These are phyloP conservation scores for Chlorella sp. DNA, from an alignment of 139 green algal species.

Conservation along the genomic window DNA sequence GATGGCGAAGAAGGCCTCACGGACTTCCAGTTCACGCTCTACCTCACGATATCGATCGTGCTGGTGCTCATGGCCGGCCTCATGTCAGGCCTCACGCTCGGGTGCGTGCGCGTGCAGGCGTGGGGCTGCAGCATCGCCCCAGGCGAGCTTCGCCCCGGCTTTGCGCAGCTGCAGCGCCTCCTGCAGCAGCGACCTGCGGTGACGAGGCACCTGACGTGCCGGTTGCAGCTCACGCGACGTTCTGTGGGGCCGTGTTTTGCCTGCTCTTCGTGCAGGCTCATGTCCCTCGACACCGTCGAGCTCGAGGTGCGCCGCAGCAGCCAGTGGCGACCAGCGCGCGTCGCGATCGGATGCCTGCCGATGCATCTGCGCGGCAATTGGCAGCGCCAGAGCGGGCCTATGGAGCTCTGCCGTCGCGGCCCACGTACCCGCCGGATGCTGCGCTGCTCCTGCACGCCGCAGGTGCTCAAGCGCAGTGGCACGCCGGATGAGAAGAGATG, in stretches of 20 bases:
- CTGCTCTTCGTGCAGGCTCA: slow-evolving; percentile 34
- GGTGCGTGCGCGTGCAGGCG: slow-evolving; percentile 4
- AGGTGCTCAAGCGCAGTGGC: slow-evolving; percentile 60
- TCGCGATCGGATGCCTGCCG: too few species aligned
- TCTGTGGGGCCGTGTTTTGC: background rate
- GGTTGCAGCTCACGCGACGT: background rate
- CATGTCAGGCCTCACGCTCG: slow-evolving; percentile 69
- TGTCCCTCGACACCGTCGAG: slow-evolving; percentile 55
- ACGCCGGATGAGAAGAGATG: slow-evolving; percentile 34
- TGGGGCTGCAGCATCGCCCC: background rate
- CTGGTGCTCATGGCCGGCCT: slow-evolving; percentile 49
- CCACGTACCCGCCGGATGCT: background rate
- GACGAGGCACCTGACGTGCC: background rate
- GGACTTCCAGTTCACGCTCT: slow-evolving; percentile 14
- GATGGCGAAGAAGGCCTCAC: slow-evolving; percentile 1
- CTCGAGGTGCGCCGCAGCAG: slow-evolving; percentile 47
- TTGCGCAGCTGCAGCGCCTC: background rate
- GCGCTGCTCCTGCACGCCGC: slow-evolving; percentile 1
- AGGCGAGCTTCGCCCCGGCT: background rate
- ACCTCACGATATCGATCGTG: slow-evolving; percentile 16
- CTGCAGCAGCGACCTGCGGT: background rate
- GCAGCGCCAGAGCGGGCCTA: too few species aligned
- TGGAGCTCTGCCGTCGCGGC: too few species aligned
- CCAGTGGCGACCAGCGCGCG: too few species aligned
- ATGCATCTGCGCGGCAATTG: too few species aligned